phyloP scores from a whole-genome alignment of 768 basidiomycete genomes.

The Lactifluus pinguis region DNA sequence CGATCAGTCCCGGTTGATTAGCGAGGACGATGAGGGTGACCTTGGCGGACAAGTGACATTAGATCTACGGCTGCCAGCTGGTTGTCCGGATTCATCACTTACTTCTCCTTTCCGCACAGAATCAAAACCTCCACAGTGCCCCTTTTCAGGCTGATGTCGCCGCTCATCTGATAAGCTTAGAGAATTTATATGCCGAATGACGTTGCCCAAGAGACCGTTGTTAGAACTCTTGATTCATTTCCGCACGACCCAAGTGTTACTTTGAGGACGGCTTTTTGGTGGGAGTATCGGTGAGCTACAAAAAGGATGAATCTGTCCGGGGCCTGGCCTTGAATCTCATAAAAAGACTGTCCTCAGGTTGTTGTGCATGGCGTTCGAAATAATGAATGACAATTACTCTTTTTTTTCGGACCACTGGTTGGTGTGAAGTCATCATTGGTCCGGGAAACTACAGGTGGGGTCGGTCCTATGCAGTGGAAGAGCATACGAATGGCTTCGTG shows the following conservation, averaged over 20 bases:
- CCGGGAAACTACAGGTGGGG: conserved; percentile 20
- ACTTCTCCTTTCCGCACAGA: conserved; percentile 49
- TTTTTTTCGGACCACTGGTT: too few relatives aligned
- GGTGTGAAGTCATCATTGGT: conserved; percentile 21
- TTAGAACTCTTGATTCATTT: conserved; percentile 62
- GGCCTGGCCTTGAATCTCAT: too few relatives aligned
- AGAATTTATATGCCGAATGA: conserved; percentile 33
- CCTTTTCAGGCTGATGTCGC: conserved; percentile 8
- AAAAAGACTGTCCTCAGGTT: conserved; percentile 2
- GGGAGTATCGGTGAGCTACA: conserved; percentile 41
- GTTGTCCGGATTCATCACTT: not conserved
- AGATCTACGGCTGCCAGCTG: not conserved
- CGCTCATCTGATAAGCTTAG: conserved; percentile 18
- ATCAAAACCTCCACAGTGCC: conserved; percentile 56
- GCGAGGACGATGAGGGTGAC: too few relatives aligned
- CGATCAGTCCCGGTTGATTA: too few relatives aligned
- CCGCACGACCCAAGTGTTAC: conserved; percentile 73
- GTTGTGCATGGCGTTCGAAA: conserved; percentile 3
- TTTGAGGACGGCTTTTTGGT: conserved; percentile 33
- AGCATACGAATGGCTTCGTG: not conserved
- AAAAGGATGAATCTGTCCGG: conserved; percentile 44
- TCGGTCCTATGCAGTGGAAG: conserved; percentile 3
- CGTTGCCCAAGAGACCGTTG: conserved; percentile 35
- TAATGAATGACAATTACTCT: too few relatives aligned
- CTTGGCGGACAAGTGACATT: too few relatives aligned